Base-by-base conservation (phyloP, 345 rosid genomes). In the Geranium brycei region DNA sequence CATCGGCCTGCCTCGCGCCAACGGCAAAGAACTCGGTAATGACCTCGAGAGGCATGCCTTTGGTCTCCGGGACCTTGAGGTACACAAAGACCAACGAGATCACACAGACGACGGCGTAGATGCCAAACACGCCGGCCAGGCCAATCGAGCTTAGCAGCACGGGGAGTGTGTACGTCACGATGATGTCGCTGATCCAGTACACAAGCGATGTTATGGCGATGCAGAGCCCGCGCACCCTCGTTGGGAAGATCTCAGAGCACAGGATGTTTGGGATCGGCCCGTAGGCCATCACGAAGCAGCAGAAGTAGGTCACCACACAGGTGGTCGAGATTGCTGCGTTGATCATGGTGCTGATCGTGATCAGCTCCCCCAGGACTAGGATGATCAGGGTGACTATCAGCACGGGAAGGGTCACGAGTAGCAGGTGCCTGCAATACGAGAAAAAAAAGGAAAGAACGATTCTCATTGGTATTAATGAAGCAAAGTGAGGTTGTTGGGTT, bases 11-110 rank as follows among this genome's bases (percentile, higher is more conserved):
- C 65, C 80, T 84, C 31, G 99, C 96, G 31, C 99, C 99, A 59
- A 83, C 83, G 40, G 95, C 85, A 65, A 93, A 93, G 87, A 88
- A 93, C 73, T 93, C 99, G 10, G 92, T 82, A 68, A 93, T 93
- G 71, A 93, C 99, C 74, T 93, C 99, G 57, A 93, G 87, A 4
- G 99, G 99, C 97, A 93, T 90, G 57, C 97, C 97, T 76, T 93
- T 93, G 69, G 97, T 93, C 77, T 93, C 99, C 0, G 99, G 99
- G 17, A 93, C 99, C 76, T 88, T 93, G 78, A 85, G 60, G 92
- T 69, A 93, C 40, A 93, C 88, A 28, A 93, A 93, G 62, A 88
- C 30, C 91, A 87, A 93, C 4, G 97, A 93, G 72, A 93, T 66
- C 4, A 76, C 57, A 8, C 99, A 93, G 30, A 90, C 86, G 2